Evolutionary conservation across 2,329 filamentous ascomycete genomes (phyloP).

Genomic region (Stemphylium lycopersici): DNA sequence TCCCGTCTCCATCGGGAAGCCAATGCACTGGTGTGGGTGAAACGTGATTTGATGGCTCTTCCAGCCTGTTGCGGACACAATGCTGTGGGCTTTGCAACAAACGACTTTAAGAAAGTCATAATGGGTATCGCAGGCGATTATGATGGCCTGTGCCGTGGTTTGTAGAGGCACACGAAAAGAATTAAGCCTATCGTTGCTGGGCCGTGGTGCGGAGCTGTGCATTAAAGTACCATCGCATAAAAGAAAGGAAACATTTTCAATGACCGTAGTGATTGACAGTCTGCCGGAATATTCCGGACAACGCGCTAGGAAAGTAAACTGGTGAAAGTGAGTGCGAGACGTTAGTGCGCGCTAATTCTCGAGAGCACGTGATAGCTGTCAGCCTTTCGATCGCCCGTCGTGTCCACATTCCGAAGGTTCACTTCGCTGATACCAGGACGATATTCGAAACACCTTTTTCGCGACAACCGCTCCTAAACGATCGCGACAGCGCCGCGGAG

Average conservation of each 20-base stretch:
- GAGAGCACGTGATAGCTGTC: constrained; percentile 16
- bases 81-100: background rate
- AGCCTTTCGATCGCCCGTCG: constrained; percentile 2
- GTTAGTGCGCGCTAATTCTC: constrained; percentile 18
- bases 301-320: background rate
- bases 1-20: background rate
- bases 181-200: background rate
- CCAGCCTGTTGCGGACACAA: background rate
- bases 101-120: constrained; percentile 2
- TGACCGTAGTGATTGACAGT: background rate
- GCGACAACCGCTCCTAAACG: background rate
- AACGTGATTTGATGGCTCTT: background rate
- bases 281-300: background rate
- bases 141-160: background rate
- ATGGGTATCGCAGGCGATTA: background rate
- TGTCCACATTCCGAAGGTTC: constrained; percentile 1
- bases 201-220: background rate
- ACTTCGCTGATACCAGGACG: background rate
- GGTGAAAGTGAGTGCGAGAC: constrained; percentile 10
- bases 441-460: background rate
- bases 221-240: background rate
- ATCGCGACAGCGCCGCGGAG: constrained; percentile 3
- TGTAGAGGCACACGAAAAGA: background rate
- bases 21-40: background rate
- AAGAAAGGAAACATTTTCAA: background rate